These are phyloP conservation scores for Symmetrospora coprosmae DNA, from an alignment of 768 basidiomycete species.

Conservation along the genomic window DNA sequence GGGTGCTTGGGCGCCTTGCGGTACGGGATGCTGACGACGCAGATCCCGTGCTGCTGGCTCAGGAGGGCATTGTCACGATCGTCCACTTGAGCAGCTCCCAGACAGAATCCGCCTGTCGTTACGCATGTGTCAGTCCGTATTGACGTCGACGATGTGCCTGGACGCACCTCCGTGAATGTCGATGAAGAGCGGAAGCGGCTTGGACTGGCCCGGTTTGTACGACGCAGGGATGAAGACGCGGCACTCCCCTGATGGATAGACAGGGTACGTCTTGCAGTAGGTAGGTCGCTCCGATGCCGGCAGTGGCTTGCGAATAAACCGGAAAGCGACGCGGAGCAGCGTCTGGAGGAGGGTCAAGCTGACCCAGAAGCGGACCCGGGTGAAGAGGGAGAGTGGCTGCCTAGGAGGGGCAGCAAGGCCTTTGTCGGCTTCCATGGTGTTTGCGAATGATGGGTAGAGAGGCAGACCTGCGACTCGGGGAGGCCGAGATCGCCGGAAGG, in stretches of 20 bases:
- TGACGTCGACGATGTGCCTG: neutral
- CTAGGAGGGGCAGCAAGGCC: neutral
- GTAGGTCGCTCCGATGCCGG: neutral
- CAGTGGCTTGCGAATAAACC: neutral
- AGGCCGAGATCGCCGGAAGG: too few relatives aligned
- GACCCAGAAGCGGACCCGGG: constrained; percentile 10
- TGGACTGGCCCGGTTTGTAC: neutral
- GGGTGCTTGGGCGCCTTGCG: neutral
- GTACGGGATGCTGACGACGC: constrained; percentile 9
- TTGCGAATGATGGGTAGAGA: too few relatives aligned
- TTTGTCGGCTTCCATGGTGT: neutral
- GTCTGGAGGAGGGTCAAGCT: neutral
- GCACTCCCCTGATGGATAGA: neutral
- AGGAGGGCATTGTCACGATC: constrained; percentile 10
- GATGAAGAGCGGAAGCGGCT: neutral
- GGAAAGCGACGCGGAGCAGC: neutral
- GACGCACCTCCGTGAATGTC: constrained; percentile 9
- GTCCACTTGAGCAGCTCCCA: neutral
- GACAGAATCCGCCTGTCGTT: neutral
- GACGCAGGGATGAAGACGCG: constrained; percentile 1
- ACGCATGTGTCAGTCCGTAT: neutral
- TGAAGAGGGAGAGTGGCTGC: neutral
- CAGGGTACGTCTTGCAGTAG: constrained; percentile 3
- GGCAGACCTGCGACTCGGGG: too few relatives aligned
- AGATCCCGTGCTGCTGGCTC: constrained; percentile 5